A percentile compares a stretch with the other conserved stretches of the same genome.
Conservation (phyloP, 2,329 filamentous ascomycete species). For the Fonsecaea nubica region DNA sequence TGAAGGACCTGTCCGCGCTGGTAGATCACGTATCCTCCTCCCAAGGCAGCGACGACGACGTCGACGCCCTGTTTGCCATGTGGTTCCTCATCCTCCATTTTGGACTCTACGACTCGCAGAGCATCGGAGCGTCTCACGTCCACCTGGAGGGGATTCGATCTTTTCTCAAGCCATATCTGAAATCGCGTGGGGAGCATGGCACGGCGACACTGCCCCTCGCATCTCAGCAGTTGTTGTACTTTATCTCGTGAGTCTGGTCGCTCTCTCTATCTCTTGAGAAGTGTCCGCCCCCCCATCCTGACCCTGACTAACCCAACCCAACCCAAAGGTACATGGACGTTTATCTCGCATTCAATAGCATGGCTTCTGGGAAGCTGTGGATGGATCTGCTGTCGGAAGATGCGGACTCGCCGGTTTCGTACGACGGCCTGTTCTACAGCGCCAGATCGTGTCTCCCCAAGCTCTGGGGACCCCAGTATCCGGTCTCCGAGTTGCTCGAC, state of each 20-base stretch:
- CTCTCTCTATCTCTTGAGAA: not conserved
- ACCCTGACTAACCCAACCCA: not conserved
- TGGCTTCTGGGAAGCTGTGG: constrained; percentile 43
- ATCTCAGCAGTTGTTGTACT: constrained; percentile 47
- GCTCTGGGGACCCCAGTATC: constrained; percentile 48
- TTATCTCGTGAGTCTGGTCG: constrained; percentile 44
- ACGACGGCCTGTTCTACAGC: constrained; percentile 45
- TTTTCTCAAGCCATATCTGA: constrained; percentile 45
- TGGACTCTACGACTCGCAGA: constrained; percentile 41
- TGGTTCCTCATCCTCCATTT: constrained; percentile 50
- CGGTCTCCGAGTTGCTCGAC: constrained; percentile 47
- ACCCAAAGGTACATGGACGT: constrained; percentile 38
- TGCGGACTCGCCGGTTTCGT: constrained; percentile 15
- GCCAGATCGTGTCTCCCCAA: constrained; percentile 46
- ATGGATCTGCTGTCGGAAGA: constrained; percentile 44
- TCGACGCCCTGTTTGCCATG: constrained; percentile 47
- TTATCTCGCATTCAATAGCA: constrained; percentile 25
- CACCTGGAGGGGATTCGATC: constrained; percentile 49
- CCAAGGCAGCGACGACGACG: constrained; percentile 40
- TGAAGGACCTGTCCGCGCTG: constrained; percentile 44
- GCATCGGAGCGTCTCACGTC: constrained; percentile 44
- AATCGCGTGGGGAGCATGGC: constrained; percentile 31
- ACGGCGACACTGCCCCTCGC: constrained; percentile 44
- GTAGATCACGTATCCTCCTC: constrained; percentile 45
- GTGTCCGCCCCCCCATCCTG: too few species aligned